Evolutionary conservation across 345 rosid species (phyloP), one percentile per base, ranked within the genome.

Genomic region (Arabidopsis arenosa): DNA sequence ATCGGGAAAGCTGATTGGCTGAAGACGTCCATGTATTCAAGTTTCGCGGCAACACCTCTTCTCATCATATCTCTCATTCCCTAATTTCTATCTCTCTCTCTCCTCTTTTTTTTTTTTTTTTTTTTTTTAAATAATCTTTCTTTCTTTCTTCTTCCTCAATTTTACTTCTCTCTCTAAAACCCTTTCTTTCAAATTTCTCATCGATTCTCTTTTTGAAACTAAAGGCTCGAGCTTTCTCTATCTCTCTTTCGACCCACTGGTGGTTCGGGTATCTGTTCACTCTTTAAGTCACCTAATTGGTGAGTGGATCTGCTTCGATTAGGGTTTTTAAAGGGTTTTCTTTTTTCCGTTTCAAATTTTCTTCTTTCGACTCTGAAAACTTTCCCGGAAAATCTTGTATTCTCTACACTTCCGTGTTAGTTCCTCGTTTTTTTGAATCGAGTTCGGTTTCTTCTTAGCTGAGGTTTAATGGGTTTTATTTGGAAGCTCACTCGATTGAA

Each of bases 11-110:
- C 4, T 9, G 0, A 83, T 82, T 85, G 85, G 88, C 7, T 57
- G 43, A 47, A 43, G 30, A 37, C 14, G 72, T 80, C 83, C 63
- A 82, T 82, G 54, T 84, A 82, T 90, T 90, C 91, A 90, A 90
- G 96, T 90, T 90, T 90, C 93, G 92, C 93, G 96, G 96, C 90
- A 90, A 88, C 79, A 63, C 75, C 74, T 35, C 48, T 23, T 43
- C 45, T 35, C 26, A 23, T 23, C 26, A 23, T 23, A 23, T 23
- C 26, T 26, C 79, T 40, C 45, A 37, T 33, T 18, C 26, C 56
- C 43, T 72, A 10, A 36, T n/a, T 36, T 26, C 21, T 28, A 28
- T 72, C 53, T 71, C 73, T 68, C 72, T 51, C 33, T 73, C 57
- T 51, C 63, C 48, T 66, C 23, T 9, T 4, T 11, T 39, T 14